Evolutionary conservation across 2,329 filamentous ascomycete genomes (phyloP).

Genomic region (Ophiostoma australiae): DNA sequence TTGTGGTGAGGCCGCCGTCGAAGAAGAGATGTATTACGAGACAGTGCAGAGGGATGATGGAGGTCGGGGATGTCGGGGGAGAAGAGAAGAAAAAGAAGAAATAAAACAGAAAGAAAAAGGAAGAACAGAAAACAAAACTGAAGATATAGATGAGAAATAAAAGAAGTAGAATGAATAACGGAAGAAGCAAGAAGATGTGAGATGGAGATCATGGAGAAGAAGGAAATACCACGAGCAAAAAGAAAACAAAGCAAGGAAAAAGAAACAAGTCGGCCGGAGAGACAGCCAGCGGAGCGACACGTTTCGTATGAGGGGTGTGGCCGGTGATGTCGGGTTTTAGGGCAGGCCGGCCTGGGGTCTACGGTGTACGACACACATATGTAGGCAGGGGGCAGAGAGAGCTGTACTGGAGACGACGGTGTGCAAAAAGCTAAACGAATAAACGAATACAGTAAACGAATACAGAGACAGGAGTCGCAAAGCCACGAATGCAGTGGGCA

Average conservation of each 20-base stretch:
- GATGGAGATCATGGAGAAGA: not conserved
- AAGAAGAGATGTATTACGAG: not conserved
- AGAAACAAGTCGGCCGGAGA: not conserved
- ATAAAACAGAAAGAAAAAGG: not conserved
- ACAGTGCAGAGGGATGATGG: not conserved
- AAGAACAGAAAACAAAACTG: not conserved
- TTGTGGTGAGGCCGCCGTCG: conserved; percentile 5
- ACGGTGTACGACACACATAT: no score
- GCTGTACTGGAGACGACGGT: not conserved
- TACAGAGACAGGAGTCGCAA: no score
- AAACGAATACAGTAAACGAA: no score
- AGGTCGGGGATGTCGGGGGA: not conserved
- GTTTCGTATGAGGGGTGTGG: not conserved
- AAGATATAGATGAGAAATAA: not conserved
- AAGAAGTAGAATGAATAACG: not conserved
- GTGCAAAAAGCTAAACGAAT: no score
- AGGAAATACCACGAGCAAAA: not conserved
- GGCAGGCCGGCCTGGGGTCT: no score
- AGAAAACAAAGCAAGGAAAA: not conserved
- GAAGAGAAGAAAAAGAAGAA: not conserved
- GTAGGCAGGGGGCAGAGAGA: no score
- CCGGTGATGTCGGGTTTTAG: not conserved
- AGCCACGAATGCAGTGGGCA: no score
- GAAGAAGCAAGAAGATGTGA: not conserved
- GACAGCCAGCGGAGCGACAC: not conserved